phyloP scores from a whole-genome alignment of 805 yeast genomes.

The Candida chilensis region DNA sequence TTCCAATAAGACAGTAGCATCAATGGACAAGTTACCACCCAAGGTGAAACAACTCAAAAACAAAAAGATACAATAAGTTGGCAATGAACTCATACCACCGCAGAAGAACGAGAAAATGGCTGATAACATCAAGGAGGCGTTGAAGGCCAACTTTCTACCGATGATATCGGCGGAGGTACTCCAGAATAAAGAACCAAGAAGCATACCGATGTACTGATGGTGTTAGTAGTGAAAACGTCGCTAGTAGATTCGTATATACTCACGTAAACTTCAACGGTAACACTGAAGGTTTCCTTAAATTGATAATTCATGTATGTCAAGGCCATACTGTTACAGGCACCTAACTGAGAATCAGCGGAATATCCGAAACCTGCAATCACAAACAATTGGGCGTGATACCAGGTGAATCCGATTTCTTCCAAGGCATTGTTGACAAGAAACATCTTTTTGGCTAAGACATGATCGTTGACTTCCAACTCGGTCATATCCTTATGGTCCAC shows the following conservation, averaged over 20 bases:
- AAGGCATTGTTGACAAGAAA: conserved; percentile 41
- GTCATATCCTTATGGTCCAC: too few relatives aligned
- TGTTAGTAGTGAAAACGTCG: too few relatives aligned
- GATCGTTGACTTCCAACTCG: too few relatives aligned
- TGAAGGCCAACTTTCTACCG: conserved; percentile 20
- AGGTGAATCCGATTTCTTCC: conserved; percentile 44
- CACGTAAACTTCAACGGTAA: conserved; percentile 16
- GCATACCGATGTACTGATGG: conserved; percentile 24
- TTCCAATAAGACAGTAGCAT: conserved; percentile 18
- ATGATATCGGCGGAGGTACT: conserved; percentile 22
- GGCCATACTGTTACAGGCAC: conserved; percentile 15
- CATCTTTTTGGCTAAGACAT: conserved; percentile 27
- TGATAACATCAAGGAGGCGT: conserved; percentile 15
- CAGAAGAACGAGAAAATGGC: conserved; percentile 19
- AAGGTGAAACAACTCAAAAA: conserved; percentile 17
- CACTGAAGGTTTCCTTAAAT: conserved; percentile 17
- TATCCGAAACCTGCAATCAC: conserved; percentile 19
- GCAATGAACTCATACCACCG: conserved; percentile 23
- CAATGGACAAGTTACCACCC: conserved; percentile 26
- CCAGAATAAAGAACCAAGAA: conserved; percentile 24
- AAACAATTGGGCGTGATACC: conserved; percentile 16
- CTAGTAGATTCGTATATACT: too few relatives aligned
- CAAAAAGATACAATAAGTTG: conserved; percentile 22
- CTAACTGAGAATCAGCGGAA: conserved; percentile 17
- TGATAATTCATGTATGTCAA: conserved; percentile 18